Base-by-base conservation (phyloP, 139 green algal species). In the Auxenochlorella pyrenoidosa region DNA sequence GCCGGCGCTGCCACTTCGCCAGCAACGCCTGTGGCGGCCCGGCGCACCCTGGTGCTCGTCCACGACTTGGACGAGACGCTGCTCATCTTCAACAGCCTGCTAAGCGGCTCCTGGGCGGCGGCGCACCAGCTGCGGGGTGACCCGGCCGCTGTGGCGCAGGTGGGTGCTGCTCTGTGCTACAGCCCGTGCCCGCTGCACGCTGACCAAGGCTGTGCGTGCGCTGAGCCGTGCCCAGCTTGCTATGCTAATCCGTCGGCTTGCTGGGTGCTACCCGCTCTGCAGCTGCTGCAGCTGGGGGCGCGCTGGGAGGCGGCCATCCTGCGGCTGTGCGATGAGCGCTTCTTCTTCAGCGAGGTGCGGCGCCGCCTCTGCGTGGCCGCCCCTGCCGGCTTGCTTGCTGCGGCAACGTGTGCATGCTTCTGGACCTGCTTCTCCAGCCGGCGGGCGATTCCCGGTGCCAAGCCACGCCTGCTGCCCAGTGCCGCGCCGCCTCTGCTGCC, bases 1-100 rank as follows among this genome's bases (percentile, higher is more conserved):
- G 47, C 77, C 47, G 32, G 26, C n/a, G n/a, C n/a, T 54, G 34
- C 3, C 47, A 26, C 5, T 0, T 5, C n/a, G 30, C 47, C 13
- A 32, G 32, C 32, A 51, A 82, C 18, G 2, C 63, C 70, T 18
- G 38, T 30, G 22, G 6, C 77, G n/a, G n/a, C 77, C 1, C 36
- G n/a, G 54, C 54, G 72, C 58, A 41, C 41, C 26, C 8, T 85
- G 24, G 63, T 85, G 60, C 66, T 85, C 26, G 88, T 94, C 21
- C 91, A 89, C 86, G 91, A 94, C 65, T 43, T 93, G 22, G 91
- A 94, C 71, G 91, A 94, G 81, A 94, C 81, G 6, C 88, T 94
- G 43, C 86, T 94, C 6, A 58, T 90, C 24, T 91, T 92, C 70
- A 89, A 94, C 85, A 88, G 71, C 63, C 84, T 94, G 40, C 68